Evolutionary conservation across 1,284 basidiomycete genomes (phyloP), one percentile per base, ranked within the genome.

Genomic region (Apiotrichum sp.): DNA sequence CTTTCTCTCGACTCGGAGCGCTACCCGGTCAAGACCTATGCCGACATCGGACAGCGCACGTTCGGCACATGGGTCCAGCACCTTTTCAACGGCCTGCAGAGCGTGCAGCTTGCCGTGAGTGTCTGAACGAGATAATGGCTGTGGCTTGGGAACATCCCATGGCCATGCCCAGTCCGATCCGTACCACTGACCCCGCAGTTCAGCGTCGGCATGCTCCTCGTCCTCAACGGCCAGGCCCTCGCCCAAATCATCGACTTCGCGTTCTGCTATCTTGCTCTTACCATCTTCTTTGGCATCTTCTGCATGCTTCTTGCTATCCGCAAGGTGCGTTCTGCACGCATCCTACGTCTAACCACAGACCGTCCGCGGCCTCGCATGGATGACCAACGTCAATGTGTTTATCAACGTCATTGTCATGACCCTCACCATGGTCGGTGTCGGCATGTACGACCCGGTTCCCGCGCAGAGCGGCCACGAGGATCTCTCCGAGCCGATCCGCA

Each of bases 401-500:
- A 35, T 59, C 41, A 55, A 53, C 47, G 4, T 57, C 3, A 14
- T 50, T 22, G 41, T 47, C 34, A 57, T 57, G 56, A 32, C 32
- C 14, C 34, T 57, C 42, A 49, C 42, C 14, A 50, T 57, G 36
- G 42, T 46, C 16, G 56, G 51, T 10, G 35, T 38, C 6, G 41
- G 16, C 2, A 39, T 62, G 10, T 41, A 62, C 53, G 61, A 48
- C 0, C 78, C 82, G 2, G 83, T 83, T 0, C 50, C 65, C 32
- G 70, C 73, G 1, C 72, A 81, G 0, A 76, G 80, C 39, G 78
- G 77, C 16, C 57, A 64, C 41, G 16, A 6, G 7, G 51, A 52
- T 3, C 40, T 55, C 35, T 35, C 43, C 13, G 77, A 79, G 3
- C 74, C 85, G 2, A 78, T 86, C 32, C 59, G 76, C 34, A 80